Percentiles rank a stretch among this genome's conserved stretches.
Evolutionary conservation across 495 filamentous ascomycete species (phyloP).

Genomic region (Neurospora sp.): DNA sequence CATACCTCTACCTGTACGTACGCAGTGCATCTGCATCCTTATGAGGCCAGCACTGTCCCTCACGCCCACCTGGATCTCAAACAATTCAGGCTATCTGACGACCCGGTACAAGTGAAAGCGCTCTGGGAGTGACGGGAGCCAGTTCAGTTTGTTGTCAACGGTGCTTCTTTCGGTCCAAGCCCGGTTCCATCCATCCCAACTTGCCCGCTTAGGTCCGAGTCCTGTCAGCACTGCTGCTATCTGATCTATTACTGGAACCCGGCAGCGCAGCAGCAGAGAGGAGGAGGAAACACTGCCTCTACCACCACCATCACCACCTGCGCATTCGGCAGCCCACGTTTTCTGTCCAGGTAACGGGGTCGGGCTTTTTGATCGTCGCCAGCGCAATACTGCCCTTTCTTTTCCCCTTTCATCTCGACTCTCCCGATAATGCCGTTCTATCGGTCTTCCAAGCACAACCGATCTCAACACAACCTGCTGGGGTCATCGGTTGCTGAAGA

Average conservation of each 20-base stretch:
- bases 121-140: neutral
- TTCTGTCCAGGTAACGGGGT: neutral
- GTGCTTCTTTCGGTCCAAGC: neutral
- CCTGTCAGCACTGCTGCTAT: neutral
- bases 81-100: neutral
- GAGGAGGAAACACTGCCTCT: neutral
- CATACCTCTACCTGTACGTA: neutral
- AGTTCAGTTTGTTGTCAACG: neutral
- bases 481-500: conserved; percentile 26
- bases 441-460: conserved; percentile 39
- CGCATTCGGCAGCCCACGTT: neutral
- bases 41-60: neutral
- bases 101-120: neutral
- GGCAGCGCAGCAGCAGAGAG: neutral
- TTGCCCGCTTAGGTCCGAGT: neutral
- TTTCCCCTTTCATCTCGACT: neutral
- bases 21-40: neutral
- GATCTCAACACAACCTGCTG: conserved; percentile 40
- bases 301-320: neutral
- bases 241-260: neutral
- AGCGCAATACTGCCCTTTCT: neutral
- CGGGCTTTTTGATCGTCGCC: neutral
- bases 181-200: neutral
- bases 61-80: neutral
- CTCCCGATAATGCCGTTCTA: conserved; percentile 33